Conservation (phyloP, 495 filamentous ascomycete species). For the Aspergillus bertholletiae region DNA sequence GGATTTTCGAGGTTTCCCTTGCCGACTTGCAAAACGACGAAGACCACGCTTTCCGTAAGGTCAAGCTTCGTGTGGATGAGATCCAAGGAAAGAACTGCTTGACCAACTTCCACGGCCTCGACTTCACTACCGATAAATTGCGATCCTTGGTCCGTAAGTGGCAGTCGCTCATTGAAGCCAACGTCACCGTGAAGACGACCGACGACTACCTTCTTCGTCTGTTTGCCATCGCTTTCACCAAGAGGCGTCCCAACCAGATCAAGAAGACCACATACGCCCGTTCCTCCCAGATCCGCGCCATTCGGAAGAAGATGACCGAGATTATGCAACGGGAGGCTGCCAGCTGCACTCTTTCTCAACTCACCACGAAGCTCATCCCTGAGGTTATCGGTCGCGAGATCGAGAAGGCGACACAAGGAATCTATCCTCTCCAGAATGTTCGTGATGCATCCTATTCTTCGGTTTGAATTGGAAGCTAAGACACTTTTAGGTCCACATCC, state of each 20-base stretch:
- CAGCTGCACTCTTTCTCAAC: conserved; percentile 88
- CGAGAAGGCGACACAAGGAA: conserved; percentile 98
- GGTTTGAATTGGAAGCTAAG: conserved; percentile 21
- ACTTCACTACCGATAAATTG: conserved; percentile 99
- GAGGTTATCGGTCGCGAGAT: conserved; percentile 99
- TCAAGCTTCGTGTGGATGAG: conserved; percentile 98
- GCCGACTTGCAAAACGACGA: conserved; percentile 99
- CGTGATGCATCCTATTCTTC: conserved; percentile 26
- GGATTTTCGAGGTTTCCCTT: conserved; percentile 97
- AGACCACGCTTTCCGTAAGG: conserved; percentile 98
- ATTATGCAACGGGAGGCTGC: conserved; percentile 95
- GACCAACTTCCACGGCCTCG: conserved; percentile 99
- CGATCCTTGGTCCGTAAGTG: conserved; percentile 98
- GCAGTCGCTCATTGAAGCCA: conserved; percentile 98
- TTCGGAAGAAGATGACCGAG: conserved; percentile 99
- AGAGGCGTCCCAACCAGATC: conserved; percentile 97
- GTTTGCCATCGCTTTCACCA: conserved; percentile 98
- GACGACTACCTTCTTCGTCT: conserved; percentile 98
- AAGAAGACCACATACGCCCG: conserved; percentile 99
- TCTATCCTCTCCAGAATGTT: conserved; percentile 99
- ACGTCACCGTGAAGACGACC: conserved; percentile 98
- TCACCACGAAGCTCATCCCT: conserved; percentile 96
- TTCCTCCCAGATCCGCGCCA: conserved; percentile 91
- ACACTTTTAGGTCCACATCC: conserved; percentile 83
- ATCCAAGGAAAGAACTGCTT: conserved; percentile 99